phyloP scores from a whole-genome alignment of 257 asterid genomes.

The Forsythia viridissima region DNA sequence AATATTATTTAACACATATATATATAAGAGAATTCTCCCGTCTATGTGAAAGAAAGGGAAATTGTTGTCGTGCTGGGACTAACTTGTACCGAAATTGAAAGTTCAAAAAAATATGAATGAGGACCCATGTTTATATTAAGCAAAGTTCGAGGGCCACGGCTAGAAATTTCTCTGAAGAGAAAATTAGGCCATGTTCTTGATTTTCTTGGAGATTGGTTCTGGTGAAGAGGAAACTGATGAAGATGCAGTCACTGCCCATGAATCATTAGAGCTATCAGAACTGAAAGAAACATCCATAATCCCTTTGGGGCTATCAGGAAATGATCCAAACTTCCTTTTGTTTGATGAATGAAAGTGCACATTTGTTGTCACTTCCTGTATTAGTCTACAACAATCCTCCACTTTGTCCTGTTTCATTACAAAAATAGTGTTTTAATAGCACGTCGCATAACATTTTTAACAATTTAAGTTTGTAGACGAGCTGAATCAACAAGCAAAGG shows the following conservation, averaged over 20 bases:
- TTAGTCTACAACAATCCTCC: constrained; percentile 58
- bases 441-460: neutral
- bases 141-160: neutral
- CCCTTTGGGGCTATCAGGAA: constrained; percentile 74
- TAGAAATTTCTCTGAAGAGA: neutral
- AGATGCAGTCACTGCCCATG: constrained; percentile 42
- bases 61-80: constrained; percentile 3
- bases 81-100: neutral
- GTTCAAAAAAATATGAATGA: neutral
- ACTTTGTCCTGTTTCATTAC: constrained; percentile 56
- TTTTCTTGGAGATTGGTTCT: constrained; percentile 59
- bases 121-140: neutral
- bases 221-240: constrained; percentile 72
- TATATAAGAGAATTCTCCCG: constrained; percentile 18
- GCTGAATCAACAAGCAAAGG: too few species aligned
- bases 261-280: constrained; percentile 50
- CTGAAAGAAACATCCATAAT: constrained; percentile 64
- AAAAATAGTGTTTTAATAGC: neutral
- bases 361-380: constrained; percentile 52
- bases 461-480: too few species aligned
- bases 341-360: constrained; percentile 30
- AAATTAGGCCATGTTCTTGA: constrained; percentile 18
- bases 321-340: constrained; percentile 56
- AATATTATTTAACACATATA: constrained; percentile 34
- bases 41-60: constrained; percentile 7